A percentile compares a stretch with the other conserved stretches of the same genome.
These are phyloP conservation scores for Arachnopeziza araneosa DNA, from an alignment of 2,329 filamentous ascomycete genomes.

Conservation along the genomic window DNA sequence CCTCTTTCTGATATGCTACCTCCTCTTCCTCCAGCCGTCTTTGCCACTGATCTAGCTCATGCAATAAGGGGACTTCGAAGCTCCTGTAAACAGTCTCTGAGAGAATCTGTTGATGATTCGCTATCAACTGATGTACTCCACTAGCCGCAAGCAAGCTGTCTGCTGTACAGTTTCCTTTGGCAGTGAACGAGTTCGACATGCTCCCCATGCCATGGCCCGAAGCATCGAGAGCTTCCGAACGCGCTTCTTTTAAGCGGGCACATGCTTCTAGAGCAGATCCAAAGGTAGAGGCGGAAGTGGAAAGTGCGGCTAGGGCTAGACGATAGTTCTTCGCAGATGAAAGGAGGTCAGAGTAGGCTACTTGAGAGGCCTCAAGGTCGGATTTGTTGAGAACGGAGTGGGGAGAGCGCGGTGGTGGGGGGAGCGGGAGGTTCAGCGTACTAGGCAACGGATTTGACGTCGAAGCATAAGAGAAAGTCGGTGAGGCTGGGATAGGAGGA, in stretches of 20 bases:
- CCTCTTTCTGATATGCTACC: slow-evolving; percentile 50
- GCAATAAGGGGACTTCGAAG: slow-evolving; percentile 64
- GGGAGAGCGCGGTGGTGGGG: slow-evolving; percentile 52
- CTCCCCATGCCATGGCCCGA: slow-evolving; percentile 13
- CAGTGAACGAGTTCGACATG: slow-evolving; percentile 38
- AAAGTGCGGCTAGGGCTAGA: slow-evolving; percentile 54
- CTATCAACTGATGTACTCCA: slow-evolving; percentile 61
- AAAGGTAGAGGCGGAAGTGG: slow-evolving; percentile 56
- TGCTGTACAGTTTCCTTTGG: slow-evolving; percentile 51
- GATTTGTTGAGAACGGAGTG: slow-evolving; percentile 56
- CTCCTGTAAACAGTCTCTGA: slow-evolving; percentile 62
- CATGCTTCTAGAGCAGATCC: slow-evolving; percentile 61
- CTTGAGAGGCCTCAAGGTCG: slow-evolving; percentile 58
- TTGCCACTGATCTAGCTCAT: slow-evolving; percentile 62
- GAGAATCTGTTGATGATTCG: slow-evolving; percentile 66
- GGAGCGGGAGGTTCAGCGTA: slow-evolving; percentile 52
- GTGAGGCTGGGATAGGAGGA: slow-evolving; percentile 56
- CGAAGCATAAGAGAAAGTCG: slow-evolving; percentile 58
- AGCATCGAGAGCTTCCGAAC: slow-evolving; percentile 48
- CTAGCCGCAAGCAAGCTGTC: slow-evolving; percentile 57
- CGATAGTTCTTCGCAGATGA: slow-evolving; percentile 59
- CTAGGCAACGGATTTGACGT: slow-evolving; percentile 53
- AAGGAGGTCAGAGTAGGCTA: slow-evolving; percentile 57
- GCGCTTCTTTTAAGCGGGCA: slow-evolving; percentile 62
- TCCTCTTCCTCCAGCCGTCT: slow-evolving; percentile 60